Conservation (phyloP, 257 asterid genomes). For the Rubia yunnanensis region DNA sequence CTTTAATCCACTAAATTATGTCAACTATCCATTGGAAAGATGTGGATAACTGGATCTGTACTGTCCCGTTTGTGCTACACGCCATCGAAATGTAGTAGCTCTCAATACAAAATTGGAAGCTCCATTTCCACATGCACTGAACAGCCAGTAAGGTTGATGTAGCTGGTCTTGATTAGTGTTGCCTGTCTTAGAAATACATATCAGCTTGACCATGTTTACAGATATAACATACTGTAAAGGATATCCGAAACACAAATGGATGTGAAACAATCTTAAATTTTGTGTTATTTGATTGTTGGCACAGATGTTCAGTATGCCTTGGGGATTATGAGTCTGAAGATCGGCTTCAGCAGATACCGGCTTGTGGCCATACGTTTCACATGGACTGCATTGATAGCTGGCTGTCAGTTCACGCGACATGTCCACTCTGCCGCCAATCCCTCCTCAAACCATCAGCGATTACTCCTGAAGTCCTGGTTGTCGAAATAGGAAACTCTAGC, state of each 20-base stretch:
- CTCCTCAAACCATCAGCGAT: slow-evolving; percentile 30
- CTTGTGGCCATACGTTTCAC: slow-evolving; percentile 77
- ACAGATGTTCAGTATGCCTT: slow-evolving; percentile 79
- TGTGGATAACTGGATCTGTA: background rate
- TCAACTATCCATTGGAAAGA: background rate
- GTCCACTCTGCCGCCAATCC: slow-evolving; percentile 86
- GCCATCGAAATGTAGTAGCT: background rate
- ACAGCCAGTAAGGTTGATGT: background rate
- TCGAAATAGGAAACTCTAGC: slow-evolving; percentile 10
- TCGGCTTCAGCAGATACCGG: slow-evolving; percentile 74
- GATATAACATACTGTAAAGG: background rate
- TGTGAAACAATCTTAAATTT: background rate
- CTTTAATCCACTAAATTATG: background rate
- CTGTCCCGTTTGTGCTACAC: background rate
- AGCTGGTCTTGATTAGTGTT: background rate
- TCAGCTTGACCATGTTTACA: background rate
- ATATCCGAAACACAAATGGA: background rate
- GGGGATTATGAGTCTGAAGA: slow-evolving; percentile 69
- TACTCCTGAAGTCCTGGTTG: slow-evolving; percentile 10
- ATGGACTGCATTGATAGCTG: slow-evolving; percentile 75
- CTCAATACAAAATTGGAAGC: background rate
- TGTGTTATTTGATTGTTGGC: background rate
- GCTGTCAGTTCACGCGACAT: slow-evolving; percentile 64
- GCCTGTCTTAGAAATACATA: background rate
- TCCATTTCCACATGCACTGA: background rate